Conservation (phyloP, 2,329 filamentous ascomycete genomes). For the Fonsecaea monophora region DNA sequence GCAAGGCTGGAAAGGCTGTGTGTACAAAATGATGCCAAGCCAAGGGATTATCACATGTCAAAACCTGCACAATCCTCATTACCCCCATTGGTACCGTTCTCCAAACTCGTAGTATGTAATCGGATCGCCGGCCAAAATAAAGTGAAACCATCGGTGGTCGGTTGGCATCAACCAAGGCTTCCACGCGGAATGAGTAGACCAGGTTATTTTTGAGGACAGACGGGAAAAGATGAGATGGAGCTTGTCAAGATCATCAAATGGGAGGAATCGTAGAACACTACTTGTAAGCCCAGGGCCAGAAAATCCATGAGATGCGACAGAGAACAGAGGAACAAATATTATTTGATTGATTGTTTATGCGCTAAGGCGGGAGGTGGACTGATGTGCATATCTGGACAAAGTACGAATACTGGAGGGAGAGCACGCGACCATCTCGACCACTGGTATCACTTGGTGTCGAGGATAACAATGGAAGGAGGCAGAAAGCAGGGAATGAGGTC, state of each 20-base stretch:
- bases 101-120: neutral
- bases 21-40: slow-evolving; percentile 2
- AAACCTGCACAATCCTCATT: neutral
- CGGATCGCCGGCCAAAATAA: neutral
- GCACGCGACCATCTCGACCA: slow-evolving; percentile 5
- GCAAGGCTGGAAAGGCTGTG: slow-evolving; percentile 3
- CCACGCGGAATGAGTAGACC: neutral
- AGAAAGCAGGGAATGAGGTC: neutral
- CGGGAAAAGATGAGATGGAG: neutral
- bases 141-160: neutral
- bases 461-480: neutral
- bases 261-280: neutral
- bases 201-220: neutral
- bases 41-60: slow-evolving; percentile 26
- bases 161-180: neutral
- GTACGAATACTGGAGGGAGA: neutral
- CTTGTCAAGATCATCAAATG: neutral
- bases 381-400: neutral
- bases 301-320: neutral
- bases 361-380: neutral
- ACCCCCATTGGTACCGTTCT: neutral
- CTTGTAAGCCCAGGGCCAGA: neutral
- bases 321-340: too few species aligned
- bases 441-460: neutral
- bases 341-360: neutral